Conservation (phyloP, 2,329 filamentous ascomycete species). For the Coccinonectria pachysandricola region DNA sequence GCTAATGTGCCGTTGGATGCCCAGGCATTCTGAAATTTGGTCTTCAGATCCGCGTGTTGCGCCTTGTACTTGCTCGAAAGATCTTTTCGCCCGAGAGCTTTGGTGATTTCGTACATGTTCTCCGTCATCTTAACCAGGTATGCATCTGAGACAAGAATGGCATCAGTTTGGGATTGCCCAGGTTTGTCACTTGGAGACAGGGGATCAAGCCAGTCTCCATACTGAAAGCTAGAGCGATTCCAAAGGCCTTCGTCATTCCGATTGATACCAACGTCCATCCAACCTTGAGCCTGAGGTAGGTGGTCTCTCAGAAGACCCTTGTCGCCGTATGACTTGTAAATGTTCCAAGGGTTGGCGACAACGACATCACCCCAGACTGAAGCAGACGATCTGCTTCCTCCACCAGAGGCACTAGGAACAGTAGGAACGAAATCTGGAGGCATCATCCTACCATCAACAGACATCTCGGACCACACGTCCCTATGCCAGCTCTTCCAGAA, state of each 20-base stretch:
- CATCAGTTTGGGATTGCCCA: constrained; percentile 28
- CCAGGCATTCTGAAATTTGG: constrained; percentile 7
- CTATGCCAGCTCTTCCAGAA: constrained; percentile 32
- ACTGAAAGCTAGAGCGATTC: constrained; percentile 19
- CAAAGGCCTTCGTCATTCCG: background rate
- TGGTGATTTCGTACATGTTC: constrained; percentile 25
- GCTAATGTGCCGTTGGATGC: constrained; percentile 9
- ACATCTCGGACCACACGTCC: constrained; percentile 12
- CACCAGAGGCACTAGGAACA: constrained; percentile 32
- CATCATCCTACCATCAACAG: constrained; percentile 8
- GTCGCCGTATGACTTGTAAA: constrained; percentile 28
- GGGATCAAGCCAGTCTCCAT: constrained; percentile 43
- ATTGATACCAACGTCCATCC: constrained; percentile 19
- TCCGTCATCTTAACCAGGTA: constrained; percentile 34
- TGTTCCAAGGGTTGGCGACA: constrained; percentile 27
- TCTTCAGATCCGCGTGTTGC: constrained; percentile 13
- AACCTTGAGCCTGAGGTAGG: constrained; percentile 26
- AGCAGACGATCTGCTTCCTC: constrained; percentile 26
- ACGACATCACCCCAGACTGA: constrained; percentile 19
- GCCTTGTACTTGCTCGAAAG: constrained; percentile 1
- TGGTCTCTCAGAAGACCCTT: constrained; percentile 23
- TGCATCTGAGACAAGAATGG: constrained; percentile 33
- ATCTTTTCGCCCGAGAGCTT: constrained; percentile 17
- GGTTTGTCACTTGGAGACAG: constrained; percentile 31
- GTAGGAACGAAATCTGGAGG: constrained; percentile 19